phyloP scores from a whole-genome alignment of 202 grass and related monocot species.

The Setaria viridis region DNA sequence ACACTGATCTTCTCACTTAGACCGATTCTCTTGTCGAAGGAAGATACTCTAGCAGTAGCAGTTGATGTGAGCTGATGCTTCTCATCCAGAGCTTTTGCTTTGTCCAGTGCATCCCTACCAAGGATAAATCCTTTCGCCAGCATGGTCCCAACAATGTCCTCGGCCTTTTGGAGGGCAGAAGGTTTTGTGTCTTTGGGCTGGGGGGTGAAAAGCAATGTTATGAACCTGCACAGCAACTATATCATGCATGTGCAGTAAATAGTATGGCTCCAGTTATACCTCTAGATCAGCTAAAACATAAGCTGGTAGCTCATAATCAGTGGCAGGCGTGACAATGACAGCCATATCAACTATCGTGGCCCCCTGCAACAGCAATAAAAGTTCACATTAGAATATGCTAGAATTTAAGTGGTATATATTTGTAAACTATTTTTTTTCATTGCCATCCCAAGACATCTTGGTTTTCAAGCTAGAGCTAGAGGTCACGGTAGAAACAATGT shows the following conservation, averaged over 20 bases:
- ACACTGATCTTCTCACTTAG: slow-evolving; percentile 83
- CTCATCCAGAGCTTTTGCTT: slow-evolving; percentile 89
- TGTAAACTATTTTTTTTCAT: slow-evolving; percentile 18
- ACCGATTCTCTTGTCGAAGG: slow-evolving; percentile 81
- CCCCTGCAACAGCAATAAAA: slow-evolving; percentile 59
- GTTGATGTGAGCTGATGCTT: slow-evolving; percentile 84
- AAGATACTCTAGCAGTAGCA: slow-evolving; percentile 75
- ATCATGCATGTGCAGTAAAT: slow-evolving; percentile 15
- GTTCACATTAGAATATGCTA: neutral
- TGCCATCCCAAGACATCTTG: neutral
- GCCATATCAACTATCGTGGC: slow-evolving; percentile 95
- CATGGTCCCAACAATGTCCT: slow-evolving; percentile 88
- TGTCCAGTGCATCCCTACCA: slow-evolving; percentile 85
- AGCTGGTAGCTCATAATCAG: slow-evolving; percentile 77
- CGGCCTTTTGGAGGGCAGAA: slow-evolving; percentile 70
- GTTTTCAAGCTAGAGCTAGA: neutral
- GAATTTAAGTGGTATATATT: neutral
- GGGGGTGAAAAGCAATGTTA: slow-evolving; percentile 20
- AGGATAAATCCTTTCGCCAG: slow-evolving; percentile 88
- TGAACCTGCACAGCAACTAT: neutral
- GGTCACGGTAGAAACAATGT: neutral
- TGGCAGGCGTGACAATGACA: slow-evolving; percentile 69
- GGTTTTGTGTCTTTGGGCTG: slow-evolving; percentile 63
- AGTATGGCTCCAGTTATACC: slow-evolving; percentile 43
- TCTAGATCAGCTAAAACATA: slow-evolving; percentile 56